Conservation (phyloP, 176 grass and related monocot species). For the Raddia distichophylla region DNA sequence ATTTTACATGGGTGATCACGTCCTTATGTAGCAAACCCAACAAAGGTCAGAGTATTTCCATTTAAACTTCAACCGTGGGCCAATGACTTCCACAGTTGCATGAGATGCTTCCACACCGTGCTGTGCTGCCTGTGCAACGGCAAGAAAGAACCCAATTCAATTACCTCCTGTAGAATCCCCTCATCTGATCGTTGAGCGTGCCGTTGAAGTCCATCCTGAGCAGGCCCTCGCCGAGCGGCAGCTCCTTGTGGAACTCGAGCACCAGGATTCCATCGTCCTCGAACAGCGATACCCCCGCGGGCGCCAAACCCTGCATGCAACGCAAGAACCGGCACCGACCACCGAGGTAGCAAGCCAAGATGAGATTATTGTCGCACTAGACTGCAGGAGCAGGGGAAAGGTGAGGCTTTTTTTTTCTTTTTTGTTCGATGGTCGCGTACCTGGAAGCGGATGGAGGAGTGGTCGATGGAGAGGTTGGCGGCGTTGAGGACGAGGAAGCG, state of each 20-base stretch:
- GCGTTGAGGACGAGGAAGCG: slow-evolving; percentile 80
- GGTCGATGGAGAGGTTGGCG: slow-evolving; percentile 58
- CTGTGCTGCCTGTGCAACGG: background rate
- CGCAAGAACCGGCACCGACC: background rate
- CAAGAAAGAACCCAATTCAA: background rate
- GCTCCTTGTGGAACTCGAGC: slow-evolving; percentile 49
- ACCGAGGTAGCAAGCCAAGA: background rate
- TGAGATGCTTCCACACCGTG: background rate
- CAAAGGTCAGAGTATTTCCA: background rate
- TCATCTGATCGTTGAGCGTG: slow-evolving; percentile 72
- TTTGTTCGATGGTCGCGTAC: background rate
- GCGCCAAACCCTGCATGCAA: slow-evolving; percentile 38
- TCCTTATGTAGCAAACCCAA: background rate
- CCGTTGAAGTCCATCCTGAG: slow-evolving; percentile 67
- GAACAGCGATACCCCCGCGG: slow-evolving; percentile 42
- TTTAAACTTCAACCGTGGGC: background rate
- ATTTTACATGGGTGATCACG: background rate
- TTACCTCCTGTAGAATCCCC: slow-evolving; percentile 85
- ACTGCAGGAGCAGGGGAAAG: background rate
- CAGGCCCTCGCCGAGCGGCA: slow-evolving; percentile 57
- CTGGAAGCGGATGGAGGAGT: slow-evolving; percentile 51
- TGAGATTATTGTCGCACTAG: background rate
- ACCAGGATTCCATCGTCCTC: slow-evolving; percentile 68
- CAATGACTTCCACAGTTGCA: background rate
- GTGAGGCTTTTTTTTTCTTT: rapidly evolving